Evolutionary conservation across 1,284 basidiomycete genomes (phyloP), one percentile per base, ranked within the genome.

Genomic region (Ganoderma sinense): DNA sequence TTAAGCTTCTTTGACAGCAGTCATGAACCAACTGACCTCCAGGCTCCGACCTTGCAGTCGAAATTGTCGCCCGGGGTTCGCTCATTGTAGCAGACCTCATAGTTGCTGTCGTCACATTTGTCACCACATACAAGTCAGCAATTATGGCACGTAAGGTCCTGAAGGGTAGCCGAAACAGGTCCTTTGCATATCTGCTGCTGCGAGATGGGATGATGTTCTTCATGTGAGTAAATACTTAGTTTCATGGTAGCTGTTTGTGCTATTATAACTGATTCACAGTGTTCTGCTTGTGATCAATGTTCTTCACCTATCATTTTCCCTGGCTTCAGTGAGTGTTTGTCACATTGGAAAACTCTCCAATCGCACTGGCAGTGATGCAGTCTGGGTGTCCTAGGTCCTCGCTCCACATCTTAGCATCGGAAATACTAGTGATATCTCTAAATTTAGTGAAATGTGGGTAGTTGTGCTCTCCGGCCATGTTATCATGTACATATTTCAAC

Each of bases 81-180:
- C 64, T 65, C 39, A 65, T 65, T 11, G 23, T 18, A 14, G 18
- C 64, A 1, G 64, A 65, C n/a, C n/a, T n/a, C n/a, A n/a, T n/a
- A n/a, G n/a, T n/a, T n/a, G n/a, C n/a, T n/a, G n/a, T n/a, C n/a
- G n/a, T n/a, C n/a, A n/a, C n/a, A n/a, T n/a, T n/a, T n/a, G n/a
- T n/a, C n/a, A n/a, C n/a, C n/a, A n/a, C n/a, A n/a, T n/a, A n/a
- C n/a, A n/a, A n/a, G n/a, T n/a, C n/a, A n/a, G n/a, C n/a, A n/a
- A n/a, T n/a, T 4, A 1, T 45, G 23, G 29, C 40, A 14, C 61
- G 43, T 13, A 18, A 16, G 8, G 43, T 41, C 26, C 29, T n/a
- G 4, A 62, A 26, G 26, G 10, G 14, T 2, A 13, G 33, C 1
- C 18, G 5, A 3, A 33, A n/a, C n/a, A n/a, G n/a, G n/a, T n/a